Base-by-base conservation (phyloP, 2,329 filamentous ascomycete genomes). In the Curvularia verruculosa region DNA sequence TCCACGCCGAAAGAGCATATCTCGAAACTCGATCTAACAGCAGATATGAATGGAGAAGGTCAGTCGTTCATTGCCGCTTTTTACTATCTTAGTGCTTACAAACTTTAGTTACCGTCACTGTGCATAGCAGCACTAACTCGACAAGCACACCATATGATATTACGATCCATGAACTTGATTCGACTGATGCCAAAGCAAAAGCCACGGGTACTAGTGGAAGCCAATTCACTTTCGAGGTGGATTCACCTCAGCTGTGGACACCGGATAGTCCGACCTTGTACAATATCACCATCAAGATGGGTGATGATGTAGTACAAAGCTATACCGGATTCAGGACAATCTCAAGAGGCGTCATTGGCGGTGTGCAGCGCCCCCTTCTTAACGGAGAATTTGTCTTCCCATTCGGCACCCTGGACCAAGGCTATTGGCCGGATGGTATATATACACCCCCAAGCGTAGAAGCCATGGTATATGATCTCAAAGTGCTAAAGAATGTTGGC, bases 301-400 rank as follows among this genome's bases (percentile, higher is more conserved):
- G 78, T 9, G 60, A 78, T 5, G 88, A 90, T 56, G 67, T 75
- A 7, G 78, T 90, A 2, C 75, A 76, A 10, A 90, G 87, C 70
- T 90, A 90, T 73, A 89, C 85, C 0, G 88, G 87, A 1, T 90
- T 91, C 76, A 81, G 88, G 26, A 89, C 86, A 0, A 81, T 90
- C 34, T 81, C 83, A 0, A 78, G 78, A 6, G 87, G 83, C 1
- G 73, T 77, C 0, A 77, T 90, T 1, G 75, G 87, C 18, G 87
- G 86, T 0, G 70, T 88, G 1, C 78, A 84, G 54, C 82, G 88
- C 0, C 87, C 87, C 0, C 72, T 89, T 0, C 75, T 91, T 37
- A 91, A 91, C 59, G 87, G 86, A n/a, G 79, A 89, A 52, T 89
- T 89, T 37, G 77, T 85, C 12, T 91, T 90, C 71, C 80, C 84